Conservation (phyloP, 1,284 basidiomycete genomes). For the Rhodotorula sp. region DNA sequence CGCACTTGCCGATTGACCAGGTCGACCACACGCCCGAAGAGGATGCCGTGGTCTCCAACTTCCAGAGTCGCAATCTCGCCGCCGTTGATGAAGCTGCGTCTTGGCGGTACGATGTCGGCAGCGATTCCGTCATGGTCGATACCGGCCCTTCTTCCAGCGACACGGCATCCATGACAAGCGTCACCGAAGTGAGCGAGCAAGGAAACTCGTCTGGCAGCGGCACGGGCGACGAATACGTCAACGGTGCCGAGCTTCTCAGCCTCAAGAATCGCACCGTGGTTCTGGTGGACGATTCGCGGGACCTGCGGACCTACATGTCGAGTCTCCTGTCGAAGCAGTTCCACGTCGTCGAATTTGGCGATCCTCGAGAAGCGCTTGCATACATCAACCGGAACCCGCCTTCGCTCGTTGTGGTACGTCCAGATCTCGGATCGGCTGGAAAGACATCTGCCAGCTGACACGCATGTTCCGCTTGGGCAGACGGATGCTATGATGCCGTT, state of each 20-base stretch:
- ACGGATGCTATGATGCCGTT: conserved; percentile 34
- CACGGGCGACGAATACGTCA: conserved; percentile 20
- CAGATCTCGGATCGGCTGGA: not conserved
- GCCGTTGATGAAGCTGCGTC: conserved; percentile 36
- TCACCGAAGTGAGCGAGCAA: not conserved
- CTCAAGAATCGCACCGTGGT: conserved; percentile 32
- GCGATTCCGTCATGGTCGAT: conserved; percentile 4
- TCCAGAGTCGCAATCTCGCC: conserved; percentile 26
- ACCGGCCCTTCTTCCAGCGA: not conserved
- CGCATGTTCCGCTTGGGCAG: not conserved
- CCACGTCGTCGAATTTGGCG: conserved; percentile 38
- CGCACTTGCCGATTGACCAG: conserved; percentile 39
- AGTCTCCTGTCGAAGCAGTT: conserved; percentile 42
- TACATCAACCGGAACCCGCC: conserved; percentile 35
- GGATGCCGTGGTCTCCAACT: conserved; percentile 1
- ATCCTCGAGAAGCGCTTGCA: conserved; percentile 41
- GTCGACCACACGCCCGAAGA: conserved; percentile 31
- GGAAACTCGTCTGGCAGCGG: conserved; percentile 24
- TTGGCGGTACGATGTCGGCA: conserved; percentile 23
- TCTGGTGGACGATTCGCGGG: conserved; percentile 34
- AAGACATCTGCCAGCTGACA: not conserved
- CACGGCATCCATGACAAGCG: not conserved
- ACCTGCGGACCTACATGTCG: conserved; percentile 37
- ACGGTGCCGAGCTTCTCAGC: conserved; percentile 10
- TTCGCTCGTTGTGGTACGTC: conserved; percentile 33